Conservation (phyloP, 2,329 filamentous ascomycete genomes). For the Tolypocladium inflatum region DNA sequence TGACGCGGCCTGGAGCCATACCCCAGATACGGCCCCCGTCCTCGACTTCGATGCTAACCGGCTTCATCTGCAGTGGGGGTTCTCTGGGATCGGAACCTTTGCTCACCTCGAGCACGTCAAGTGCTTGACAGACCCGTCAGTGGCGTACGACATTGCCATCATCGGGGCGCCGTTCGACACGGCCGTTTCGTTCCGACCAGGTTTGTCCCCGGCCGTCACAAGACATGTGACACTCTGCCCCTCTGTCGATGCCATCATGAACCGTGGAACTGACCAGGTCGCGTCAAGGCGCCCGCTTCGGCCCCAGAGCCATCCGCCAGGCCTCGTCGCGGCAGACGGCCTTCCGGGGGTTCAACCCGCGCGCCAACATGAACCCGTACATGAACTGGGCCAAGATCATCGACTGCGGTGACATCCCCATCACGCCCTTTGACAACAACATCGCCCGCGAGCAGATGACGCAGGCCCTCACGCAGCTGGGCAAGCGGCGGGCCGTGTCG, state of each 20-base stretch:
- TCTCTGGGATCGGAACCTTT: slow-evolving; percentile 66
- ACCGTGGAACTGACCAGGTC: not conserved
- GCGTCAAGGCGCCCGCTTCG: slow-evolving; percentile 61
- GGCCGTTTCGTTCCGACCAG: slow-evolving; percentile 59
- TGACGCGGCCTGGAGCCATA: too few species aligned
- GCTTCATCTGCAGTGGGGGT: slow-evolving; percentile 29
- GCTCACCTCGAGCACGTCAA: slow-evolving; percentile 61
- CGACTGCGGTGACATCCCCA: slow-evolving; percentile 85
- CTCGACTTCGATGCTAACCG: not conserved
- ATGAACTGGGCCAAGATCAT: slow-evolving; percentile 69
- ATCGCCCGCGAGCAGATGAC: slow-evolving; percentile 79
- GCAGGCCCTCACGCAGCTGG: slow-evolving; percentile 65
- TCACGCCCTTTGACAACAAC: slow-evolving; percentile 78
- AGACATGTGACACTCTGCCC: not conserved
- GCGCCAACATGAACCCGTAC: slow-evolving; percentile 78
- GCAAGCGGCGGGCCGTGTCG: slow-evolving; percentile 26
- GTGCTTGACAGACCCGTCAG: slow-evolving; percentile 56
- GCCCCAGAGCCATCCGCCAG: slow-evolving; percentile 76
- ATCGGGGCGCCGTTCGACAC: slow-evolving; percentile 69
- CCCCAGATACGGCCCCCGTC: not conserved
- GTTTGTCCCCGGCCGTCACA: slow-evolving; percentile 19
- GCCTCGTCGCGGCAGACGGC: slow-evolving; percentile 73
- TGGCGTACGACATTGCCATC: slow-evolving; percentile 61
- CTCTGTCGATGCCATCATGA: not conserved
- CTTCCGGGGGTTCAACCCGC: slow-evolving; percentile 70